Evolutionary conservation across 2,329 filamentous ascomycete genomes (phyloP), one percentile per base, ranked within the genome.

Genomic region (Ascochyta rabiei): DNA sequence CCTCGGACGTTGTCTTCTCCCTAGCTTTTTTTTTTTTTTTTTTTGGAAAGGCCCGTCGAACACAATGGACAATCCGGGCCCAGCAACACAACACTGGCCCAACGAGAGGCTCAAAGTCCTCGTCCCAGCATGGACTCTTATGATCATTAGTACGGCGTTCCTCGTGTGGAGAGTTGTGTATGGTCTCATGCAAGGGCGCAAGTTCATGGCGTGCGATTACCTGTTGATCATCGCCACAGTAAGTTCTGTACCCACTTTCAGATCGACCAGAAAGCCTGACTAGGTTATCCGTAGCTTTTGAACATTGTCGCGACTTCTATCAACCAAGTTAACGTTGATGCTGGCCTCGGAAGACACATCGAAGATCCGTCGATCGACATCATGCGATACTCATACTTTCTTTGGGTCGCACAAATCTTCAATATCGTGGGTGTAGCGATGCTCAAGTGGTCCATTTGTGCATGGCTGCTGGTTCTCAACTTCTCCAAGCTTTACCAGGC

Each of bases 381-480:
- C 16, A 19, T 57, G 30, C 48, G 46, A 13, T 70, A 68, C 40
- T 55, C 53, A 2, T 66, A 70, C 30, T 62, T 44, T 23, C 58
- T 70, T 16, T 70, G 63, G 64, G 58, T 69, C 33, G 52, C 53
- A 28, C 66, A 68, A 34, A 59, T 69, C 16, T 38, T 67, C 46
- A 71, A 72, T 46, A 61, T 71, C 28, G 55, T 70, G 7, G 68
- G 62, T 13, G 62, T 72, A 16, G 66, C 67, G n/a, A 53, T 68
- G 7, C 48, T 72, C 8, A 71, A 71, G 35, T 66, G 60, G 61
- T 66, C 67, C 4, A 71, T 72, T 8, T 71, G 69, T 41, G 62
- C 68, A 2, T 71, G 68, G 54, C 53, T 72, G 3, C 49, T 72
- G 6, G 59, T 63, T 13, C 61, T 72, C 16, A 69, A 72, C 19